Percentiles rank a stretch among this genome's conserved stretches.
phyloP scores from a whole-genome alignment of 495 filamentous ascomycete species.

The Choiromyces venosus region DNA sequence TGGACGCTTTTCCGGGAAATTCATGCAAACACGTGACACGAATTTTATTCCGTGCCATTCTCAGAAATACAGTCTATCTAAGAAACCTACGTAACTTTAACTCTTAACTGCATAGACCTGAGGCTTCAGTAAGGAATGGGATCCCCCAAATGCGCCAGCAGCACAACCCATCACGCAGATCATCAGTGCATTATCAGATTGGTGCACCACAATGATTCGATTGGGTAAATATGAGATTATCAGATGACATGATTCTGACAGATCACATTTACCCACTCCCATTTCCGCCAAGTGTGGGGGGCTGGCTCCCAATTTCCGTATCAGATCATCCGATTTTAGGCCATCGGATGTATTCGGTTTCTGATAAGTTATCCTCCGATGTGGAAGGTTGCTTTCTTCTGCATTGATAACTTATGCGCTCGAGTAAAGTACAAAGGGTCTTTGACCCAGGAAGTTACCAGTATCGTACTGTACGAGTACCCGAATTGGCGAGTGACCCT shows the following conservation, averaged over 20 bases:
- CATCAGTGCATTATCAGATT: slow-evolving; percentile 21
- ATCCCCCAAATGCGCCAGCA: not conserved
- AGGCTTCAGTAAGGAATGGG: not conserved
- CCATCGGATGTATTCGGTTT: too few species aligned
- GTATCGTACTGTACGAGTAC: not conserved
- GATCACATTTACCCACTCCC: slow-evolving; percentile 1
- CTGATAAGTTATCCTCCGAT: not conserved
- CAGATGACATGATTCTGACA: slow-evolving; percentile 28
- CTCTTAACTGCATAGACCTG: not conserved
- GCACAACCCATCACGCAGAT: not conserved
- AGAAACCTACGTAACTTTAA: not conserved
- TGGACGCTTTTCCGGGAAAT: not conserved
- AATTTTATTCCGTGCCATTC: not conserved
- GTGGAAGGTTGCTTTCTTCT: not conserved
- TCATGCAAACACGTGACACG: slow-evolving; percentile 4
- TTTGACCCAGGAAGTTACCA: too few species aligned
- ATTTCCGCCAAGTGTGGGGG: not conserved
- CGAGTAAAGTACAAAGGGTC: too few species aligned
- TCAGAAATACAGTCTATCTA: not conserved
- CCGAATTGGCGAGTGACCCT: not conserved
- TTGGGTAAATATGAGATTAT: slow-evolving; percentile 24
- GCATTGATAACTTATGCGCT: too few species aligned
- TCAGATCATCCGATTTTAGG: not conserved
- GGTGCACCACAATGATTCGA: slow-evolving; percentile 6
- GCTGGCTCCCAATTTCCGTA: not conserved